Evolutionary conservation across 1,284 basidiomycete genomes (phyloP).

Genomic region (Pholiota adiposa): DNA sequence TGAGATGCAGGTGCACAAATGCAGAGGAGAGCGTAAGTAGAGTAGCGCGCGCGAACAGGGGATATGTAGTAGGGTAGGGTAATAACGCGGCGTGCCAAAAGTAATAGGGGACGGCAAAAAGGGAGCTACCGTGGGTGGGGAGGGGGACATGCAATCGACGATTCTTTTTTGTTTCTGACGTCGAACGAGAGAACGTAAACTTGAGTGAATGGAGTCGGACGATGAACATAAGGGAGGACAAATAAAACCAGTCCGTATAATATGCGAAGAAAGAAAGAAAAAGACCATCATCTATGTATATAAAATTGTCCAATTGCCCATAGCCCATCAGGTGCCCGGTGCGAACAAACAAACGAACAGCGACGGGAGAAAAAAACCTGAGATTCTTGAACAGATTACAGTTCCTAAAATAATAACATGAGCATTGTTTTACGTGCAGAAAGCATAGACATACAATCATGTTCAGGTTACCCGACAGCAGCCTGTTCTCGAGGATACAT

Average conservation of each 20-base stretch:
- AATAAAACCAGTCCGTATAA: not conserved
- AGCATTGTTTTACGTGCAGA: not conserved
- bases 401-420: conserved; percentile 30
- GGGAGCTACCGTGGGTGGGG: not conserved
- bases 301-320: not conserved
- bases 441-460: conserved; percentile 57
- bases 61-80: not conserved
- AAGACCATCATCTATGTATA: conserved; percentile 2
- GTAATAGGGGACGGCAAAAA: too few relatives aligned
- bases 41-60: too few relatives aligned
- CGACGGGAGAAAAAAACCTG: not conserved
- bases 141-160: not conserved
- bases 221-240: not conserved
- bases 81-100: not conserved
- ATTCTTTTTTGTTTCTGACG: conserved; percentile 6
- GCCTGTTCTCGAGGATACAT: conserved; percentile 89
- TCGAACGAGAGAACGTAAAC: not conserved
- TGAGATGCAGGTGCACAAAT: too few relatives aligned
- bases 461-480: conserved; percentile 70
- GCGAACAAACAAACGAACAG: too few relatives aligned
- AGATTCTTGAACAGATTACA: conserved; percentile 25
- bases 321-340: not conserved
- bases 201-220: too few relatives aligned
- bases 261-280: not conserved
- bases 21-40: too few relatives aligned